phyloP scores from a whole-genome alignment of 1,139 yeast species.

The Protomyces arabidopsidicola region DNA sequence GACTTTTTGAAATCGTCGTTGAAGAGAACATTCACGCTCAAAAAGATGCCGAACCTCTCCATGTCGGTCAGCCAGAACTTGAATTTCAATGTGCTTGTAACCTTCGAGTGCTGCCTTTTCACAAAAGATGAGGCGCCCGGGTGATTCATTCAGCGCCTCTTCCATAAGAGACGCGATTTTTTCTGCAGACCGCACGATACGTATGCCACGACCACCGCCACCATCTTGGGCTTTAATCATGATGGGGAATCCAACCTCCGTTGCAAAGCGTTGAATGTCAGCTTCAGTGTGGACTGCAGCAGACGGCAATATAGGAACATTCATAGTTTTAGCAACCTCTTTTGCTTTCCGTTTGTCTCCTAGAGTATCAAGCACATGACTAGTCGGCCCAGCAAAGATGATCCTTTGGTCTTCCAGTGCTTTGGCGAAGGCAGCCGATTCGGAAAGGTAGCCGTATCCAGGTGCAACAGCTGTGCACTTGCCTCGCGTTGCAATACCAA shows the following conservation, averaged over 20 bases:
- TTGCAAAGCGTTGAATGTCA: constrained; percentile 77
- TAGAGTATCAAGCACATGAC: constrained; percentile 53
- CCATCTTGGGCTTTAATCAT: constrained; percentile 98
- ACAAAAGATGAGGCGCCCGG: constrained; percentile 91
- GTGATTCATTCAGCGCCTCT: constrained; percentile 45
- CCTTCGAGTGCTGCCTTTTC: constrained; percentile 67
- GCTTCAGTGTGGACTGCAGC: constrained; percentile 69
- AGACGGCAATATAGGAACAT: constrained; percentile 94
- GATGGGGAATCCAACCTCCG: constrained; percentile 73
- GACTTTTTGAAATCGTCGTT: constrained; percentile 92
- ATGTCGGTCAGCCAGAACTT: constrained; percentile 90
- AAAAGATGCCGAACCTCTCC: constrained; percentile 92
- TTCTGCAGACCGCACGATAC: constrained; percentile 74
- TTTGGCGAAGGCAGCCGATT: constrained; percentile 93
- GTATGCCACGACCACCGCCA: constrained; percentile 98
- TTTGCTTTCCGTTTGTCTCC: constrained; percentile 96
- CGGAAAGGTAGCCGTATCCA: constrained; percentile 94
- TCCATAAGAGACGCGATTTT: constrained; percentile 53
- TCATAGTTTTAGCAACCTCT: constrained; percentile 80
- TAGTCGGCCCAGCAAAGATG: constrained; percentile 85
- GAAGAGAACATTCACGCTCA: constrained; percentile 95
- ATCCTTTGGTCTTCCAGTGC: constrained; percentile 76
- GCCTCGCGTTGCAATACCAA: constrained; percentile 74
- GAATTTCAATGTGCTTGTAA: constrained; percentile 96
- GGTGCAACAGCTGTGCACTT: constrained; percentile 92